Evolutionary conservation across 2,329 filamentous ascomycete genomes (phyloP).

Genomic region (Fusarium nanum): DNA sequence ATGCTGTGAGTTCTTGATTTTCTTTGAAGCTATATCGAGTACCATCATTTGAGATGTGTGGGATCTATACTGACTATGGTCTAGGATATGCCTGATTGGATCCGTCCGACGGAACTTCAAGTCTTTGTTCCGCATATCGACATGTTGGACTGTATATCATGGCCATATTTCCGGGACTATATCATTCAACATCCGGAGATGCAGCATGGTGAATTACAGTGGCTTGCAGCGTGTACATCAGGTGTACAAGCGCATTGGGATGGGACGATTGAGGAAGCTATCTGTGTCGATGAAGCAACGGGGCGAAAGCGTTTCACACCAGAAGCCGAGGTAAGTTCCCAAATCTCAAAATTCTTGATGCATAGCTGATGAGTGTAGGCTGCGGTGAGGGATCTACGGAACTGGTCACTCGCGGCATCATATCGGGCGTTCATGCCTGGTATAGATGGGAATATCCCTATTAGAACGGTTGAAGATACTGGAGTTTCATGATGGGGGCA

Average conservation of each 20-base stretch:
- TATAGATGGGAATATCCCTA: constrained; percentile 28
- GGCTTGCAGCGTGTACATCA: constrained; percentile 12
- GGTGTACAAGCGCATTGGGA: background rate
- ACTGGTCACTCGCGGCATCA: constrained; percentile 27
- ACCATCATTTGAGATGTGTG: accelerated
- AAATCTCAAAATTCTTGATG: too few relatives aligned
- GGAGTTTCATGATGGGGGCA: background rate
- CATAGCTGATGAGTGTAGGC: background rate
- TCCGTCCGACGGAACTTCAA: constrained; percentile 19
- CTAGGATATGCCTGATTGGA: constrained; percentile 21
- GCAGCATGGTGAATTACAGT: constrained; percentile 23
- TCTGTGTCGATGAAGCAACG: background rate
- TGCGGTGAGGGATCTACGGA: background rate
- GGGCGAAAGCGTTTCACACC: background rate
- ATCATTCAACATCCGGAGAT: constrained; percentile 12
- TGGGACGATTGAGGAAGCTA: constrained; percentile 5
- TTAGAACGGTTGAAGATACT: background rate
- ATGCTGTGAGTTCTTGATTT: constrained; percentile 6
- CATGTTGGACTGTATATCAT: constrained; percentile 25
- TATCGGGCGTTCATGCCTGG: constrained; percentile 22
- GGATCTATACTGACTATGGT: background rate
- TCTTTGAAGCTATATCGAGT: accelerated
- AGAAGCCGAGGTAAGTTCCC: constrained; percentile 18
- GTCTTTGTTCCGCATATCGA: constrained; percentile 20
- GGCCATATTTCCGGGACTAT: constrained; percentile 18